Evolutionary conservation across 768 basidiomycete species (phyloP), one percentile per base, ranked within the genome.

Genomic region (Gloeopeniophorella convolvens): DNA sequence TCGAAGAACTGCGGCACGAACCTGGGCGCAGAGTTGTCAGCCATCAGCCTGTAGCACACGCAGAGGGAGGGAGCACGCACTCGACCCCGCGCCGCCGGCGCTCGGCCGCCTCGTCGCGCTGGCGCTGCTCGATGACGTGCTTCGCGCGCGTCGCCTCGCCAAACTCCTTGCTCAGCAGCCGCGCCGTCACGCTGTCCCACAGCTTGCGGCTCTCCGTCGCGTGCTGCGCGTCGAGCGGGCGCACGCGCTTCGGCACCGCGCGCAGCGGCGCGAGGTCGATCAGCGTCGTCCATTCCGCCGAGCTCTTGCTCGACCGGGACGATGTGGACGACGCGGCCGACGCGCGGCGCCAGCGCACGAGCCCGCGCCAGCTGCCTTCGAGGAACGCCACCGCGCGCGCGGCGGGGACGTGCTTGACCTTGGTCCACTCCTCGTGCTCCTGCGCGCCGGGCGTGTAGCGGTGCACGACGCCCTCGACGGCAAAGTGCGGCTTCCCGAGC

Each of bases 81-180:
- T 78, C 75, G 26, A 79, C 65, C 15, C 85, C 89, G 50, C 80
- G 85, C 65, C 75, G 77, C 73, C 90, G 94, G 68, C 91, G 74
- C 65, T 91, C 89, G 10, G 84, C 86, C 5, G 92, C 89, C 27
- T 82, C 78, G 52, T 97, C 93, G 43, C 96, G 72, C 73, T 98
- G 96, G 62, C 65, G 78, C 76, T 98, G 95, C 70, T 99, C 96
- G 48, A 99, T 95, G 4, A 67, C 67, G 45, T 92, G 78, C 74
- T 99, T 99, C 71, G 86, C 79, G 72, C 76, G 87, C 50, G 91
- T 97, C 45, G 96, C 96, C 34, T 94, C 90, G 20, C 78, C 75
- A 68, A 78, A 99, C 62, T 94, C 88, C 76, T 96, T 98, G 62
- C 70, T 76, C 36, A 88, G 42, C 49, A 98, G 67, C 51, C 77